Evolutionary conservation across 306 rosid genomes (phyloP), one percentile per base, ranked within the genome.

Genomic region (Cucumis cinereus): DNA sequence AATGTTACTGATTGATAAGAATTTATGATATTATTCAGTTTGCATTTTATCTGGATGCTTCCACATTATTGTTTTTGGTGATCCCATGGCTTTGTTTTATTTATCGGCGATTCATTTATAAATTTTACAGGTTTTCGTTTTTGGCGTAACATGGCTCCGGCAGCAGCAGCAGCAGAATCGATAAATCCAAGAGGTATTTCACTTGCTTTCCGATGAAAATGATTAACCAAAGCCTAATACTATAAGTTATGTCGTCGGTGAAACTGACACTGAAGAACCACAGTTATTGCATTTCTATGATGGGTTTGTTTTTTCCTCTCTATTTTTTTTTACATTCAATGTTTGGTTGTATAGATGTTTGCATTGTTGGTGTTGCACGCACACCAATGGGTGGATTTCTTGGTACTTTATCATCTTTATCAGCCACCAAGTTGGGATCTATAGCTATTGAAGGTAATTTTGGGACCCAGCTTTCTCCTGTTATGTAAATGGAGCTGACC

Each of bases 371-470:
- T 77, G 87, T 92, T 87, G 98, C 99, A 28, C 93, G 99, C 20
- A 95, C 99, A 38, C 99, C 99, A 6, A 89, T 95, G 96, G 99
- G 99, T 77, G 97, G 83, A 28, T 90, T 95, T 84, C 97, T 95
- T 64, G 99, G 99, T 43, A 54, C 87, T 67, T 88, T 95, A 22
- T 95, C 99, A 47, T 90, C 99, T 80, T 26, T 90, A 69, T 10
- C 97, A 43, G 99, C 98, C 72, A 90, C 98, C 76, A 95, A 95
- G 80, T 90, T 95, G 33, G 99, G 99, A 47, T 92, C 99, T 71
- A 80, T 92, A 70, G 97, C 88, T 52, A 95, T 95, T 87, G 85
- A 85, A 84, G 98, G 99, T 95, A 82, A 70, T 80, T 24, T 30
- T 35, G 54, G 30, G 56, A 40, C 54, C 61, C 9, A 68, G 47